A percentile compares a stretch with the other conserved stretches of the same genome.
phyloP scores from a whole-genome alignment of 2,329 filamentous ascomycete genomes.

The Knufia petricola region DNA sequence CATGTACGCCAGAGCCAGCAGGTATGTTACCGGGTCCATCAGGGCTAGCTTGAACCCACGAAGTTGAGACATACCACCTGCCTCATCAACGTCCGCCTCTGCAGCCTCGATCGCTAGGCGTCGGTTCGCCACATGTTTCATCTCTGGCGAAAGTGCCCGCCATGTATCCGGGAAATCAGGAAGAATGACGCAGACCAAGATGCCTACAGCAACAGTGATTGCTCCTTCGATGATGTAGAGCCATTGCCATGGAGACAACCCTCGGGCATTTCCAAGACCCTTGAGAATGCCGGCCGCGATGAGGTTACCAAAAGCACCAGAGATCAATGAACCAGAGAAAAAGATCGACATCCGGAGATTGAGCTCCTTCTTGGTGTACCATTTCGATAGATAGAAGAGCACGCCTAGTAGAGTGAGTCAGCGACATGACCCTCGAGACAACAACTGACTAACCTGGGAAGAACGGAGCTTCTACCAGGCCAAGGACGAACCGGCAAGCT shows the following conservation, averaged over 20 bases:
- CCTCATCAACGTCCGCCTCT: conserved; percentile 41
- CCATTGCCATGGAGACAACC: conserved; percentile 30
- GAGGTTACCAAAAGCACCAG: conserved; percentile 45
- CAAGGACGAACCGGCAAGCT: conserved; percentile 38
- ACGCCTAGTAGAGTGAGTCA: conserved; percentile 19
- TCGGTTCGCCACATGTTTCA: conserved; percentile 39
- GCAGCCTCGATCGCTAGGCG: conserved; percentile 43
- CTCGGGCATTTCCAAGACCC: conserved; percentile 29
- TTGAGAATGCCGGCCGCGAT: conserved; percentile 43
- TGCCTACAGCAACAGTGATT: conserved; percentile 29
- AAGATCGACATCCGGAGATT: conserved; percentile 42
- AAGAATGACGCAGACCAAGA: conserved; percentile 27
- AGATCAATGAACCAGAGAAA: conserved; percentile 42
- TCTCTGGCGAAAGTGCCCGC: conserved; percentile 34
- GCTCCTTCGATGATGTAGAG: conserved; percentile 32
- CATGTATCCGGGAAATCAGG: conserved; percentile 38
- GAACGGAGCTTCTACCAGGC: conserved; percentile 26
- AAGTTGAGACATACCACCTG: conserved; percentile 39
- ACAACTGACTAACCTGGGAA: conserved; percentile 16
- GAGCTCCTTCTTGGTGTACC: conserved; percentile 46
- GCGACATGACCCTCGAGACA: neutral
- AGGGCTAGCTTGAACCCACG: conserved; percentile 37
- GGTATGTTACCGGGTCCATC: conserved; percentile 27
- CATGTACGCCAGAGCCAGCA: conserved; percentile 40
- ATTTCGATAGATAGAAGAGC: conserved; percentile 42